Conservation (phyloP, 345 rosid genomes). For the Aethionema arabicum region DNA sequence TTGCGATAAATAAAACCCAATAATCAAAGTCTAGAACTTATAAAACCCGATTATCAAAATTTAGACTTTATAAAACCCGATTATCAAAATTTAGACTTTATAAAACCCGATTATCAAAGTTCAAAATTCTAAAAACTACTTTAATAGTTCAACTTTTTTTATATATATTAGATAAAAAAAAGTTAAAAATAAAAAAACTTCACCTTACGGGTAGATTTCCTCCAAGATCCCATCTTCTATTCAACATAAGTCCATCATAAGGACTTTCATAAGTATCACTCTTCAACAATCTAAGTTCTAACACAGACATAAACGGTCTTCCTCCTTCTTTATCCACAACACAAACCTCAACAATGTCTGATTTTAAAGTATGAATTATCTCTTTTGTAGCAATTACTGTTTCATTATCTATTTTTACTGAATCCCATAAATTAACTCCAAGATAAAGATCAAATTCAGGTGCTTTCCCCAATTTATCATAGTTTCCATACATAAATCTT, state of each 20-base stretch:
- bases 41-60: too few species aligned
- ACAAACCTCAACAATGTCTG: slow-evolving; percentile 44
- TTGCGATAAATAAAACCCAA: too few species aligned
- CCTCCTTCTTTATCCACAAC: slow-evolving; percentile 44
- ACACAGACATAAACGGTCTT: slow-evolving; percentile 49
- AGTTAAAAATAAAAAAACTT: neutral
- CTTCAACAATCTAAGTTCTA: slow-evolving; percentile 48
- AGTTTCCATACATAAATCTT: slow-evolving; percentile 53
- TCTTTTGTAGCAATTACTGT: slow-evolving; percentile 8
- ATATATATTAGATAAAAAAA: too few species aligned
- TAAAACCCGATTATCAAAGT: too few species aligned
- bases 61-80: too few species aligned
- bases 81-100: too few species aligned
- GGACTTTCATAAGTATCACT: slow-evolving; percentile 16
- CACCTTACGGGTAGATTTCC: slow-evolving; percentile 29
- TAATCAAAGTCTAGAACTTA: too few species aligned
- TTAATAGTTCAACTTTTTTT: neutral
- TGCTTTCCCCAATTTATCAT: slow-evolving; percentile 35
- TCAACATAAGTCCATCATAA: slow-evolving; percentile 13
- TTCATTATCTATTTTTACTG: slow-evolving; percentile 28
- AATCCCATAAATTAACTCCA: slow-evolving; percentile 45
- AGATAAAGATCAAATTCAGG: slow-evolving; percentile 52
- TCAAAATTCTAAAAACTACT: too few species aligned
- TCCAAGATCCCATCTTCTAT: slow-evolving; percentile 29
- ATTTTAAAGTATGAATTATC: slow-evolving; percentile 40